These are phyloP conservation scores for Calonectria pseudoturangicola DNA, from an alignment of 2,329 filamentous ascomycete species.

Conservation along the genomic window DNA sequence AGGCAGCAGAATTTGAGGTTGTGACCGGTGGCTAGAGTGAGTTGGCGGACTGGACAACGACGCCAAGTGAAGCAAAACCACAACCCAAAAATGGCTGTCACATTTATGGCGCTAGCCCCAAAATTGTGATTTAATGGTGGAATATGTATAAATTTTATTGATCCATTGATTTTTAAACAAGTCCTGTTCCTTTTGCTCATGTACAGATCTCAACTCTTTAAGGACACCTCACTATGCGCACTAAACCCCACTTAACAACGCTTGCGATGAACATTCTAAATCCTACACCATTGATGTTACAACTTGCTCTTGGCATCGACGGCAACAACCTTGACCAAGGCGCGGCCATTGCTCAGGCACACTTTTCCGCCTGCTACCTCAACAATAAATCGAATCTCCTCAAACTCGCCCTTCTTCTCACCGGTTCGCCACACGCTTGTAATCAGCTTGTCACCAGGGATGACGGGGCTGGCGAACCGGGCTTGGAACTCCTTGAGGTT, in stretches of 20 bases:
- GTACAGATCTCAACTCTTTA: neutral
- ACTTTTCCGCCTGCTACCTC: constrained; percentile 88
- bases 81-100: neutral
- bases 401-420: constrained; percentile 77
- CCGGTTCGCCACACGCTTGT: constrained; percentile 89
- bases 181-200: constrained; percentile 4
- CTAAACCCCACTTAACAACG: constrained; percentile 19
- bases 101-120: neutral
- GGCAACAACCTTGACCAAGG: constrained; percentile 80
- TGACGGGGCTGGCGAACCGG: constrained; percentile 89
- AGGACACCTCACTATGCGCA: constrained; percentile 14
- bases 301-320: constrained; percentile 76
- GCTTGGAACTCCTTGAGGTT: constrained; percentile 94
- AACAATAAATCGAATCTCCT: constrained; percentile 89
- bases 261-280: constrained; percentile 14
- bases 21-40: constrained; percentile 19
- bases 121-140: neutral
- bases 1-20: constrained; percentile 48
- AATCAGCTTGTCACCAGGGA: constrained; percentile 87
- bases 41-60: neutral
- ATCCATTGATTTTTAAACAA: neutral
- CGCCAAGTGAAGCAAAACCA: constrained; percentile 5
- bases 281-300: constrained; percentile 56
- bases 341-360: constrained; percentile 90
- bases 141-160: neutral